Conservation (phyloP, 2,329 filamentous ascomycete species). For the Penicillium expansum region DNA sequence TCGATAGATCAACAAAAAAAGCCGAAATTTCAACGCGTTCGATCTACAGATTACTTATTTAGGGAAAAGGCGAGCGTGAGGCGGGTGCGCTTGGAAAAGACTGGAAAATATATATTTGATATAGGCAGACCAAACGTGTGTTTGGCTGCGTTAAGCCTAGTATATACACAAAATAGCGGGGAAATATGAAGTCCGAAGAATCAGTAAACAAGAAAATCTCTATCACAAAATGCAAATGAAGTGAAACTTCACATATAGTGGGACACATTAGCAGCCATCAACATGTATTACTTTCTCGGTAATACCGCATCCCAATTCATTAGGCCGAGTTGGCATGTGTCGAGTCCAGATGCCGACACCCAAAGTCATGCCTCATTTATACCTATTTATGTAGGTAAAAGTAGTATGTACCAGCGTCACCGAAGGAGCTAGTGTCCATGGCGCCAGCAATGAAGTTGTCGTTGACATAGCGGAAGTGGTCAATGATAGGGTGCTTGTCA, state of each 20-base stretch:
- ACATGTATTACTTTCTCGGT: not conserved
- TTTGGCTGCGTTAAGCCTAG: no score
- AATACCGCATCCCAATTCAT: not conserved
- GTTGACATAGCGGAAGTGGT: constrained; percentile 30
- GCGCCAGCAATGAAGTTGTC: constrained; percentile 27
- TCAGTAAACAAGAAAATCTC: no score
- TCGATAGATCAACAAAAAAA: no score
- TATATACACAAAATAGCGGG: no score
- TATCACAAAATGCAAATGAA: no score
- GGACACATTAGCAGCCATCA: not conserved
- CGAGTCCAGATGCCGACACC: not conserved
- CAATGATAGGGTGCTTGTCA: constrained; percentile 31
- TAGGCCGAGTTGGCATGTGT: not conserved
- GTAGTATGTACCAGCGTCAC: constrained; percentile 26
- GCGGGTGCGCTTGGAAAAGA: no score
- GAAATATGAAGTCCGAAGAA: no score
- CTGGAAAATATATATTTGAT: no score
- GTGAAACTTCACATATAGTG: not conserved
- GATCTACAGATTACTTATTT: no score
- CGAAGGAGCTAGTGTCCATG: constrained; percentile 15
- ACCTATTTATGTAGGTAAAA: constrained; percentile 19
- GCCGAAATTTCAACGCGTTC: no score
- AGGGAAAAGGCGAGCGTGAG: no score
- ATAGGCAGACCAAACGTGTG: no score
- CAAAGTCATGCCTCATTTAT: not conserved